phyloP scores from a whole-genome alignment of 2,329 filamentous ascomycete species.

The Nemania sp. region DNA sequence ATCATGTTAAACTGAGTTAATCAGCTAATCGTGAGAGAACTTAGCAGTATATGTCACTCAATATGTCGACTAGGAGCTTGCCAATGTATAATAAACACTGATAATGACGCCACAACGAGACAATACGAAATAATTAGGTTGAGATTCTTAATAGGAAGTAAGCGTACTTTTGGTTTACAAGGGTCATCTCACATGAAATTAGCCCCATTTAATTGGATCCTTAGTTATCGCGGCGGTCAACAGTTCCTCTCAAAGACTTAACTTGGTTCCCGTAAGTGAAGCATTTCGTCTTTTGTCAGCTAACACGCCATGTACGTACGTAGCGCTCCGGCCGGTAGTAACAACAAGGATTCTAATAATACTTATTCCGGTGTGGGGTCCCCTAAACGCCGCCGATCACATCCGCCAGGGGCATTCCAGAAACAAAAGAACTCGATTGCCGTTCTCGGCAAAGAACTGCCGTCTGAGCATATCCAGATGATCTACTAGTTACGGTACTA shows the following conservation, averaged over 20 bases:
- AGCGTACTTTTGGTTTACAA: not conserved
- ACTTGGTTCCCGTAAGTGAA: not conserved
- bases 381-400: not conserved
- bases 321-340: not conserved
- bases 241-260: not conserved
- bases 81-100: not conserved
- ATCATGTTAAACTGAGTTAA: no score
- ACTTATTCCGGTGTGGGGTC: not conserved
- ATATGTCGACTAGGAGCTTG: not conserved
- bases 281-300: no score
- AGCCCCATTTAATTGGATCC: not conserved
- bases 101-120: not conserved
- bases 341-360: not conserved
- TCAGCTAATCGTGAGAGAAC: no score
- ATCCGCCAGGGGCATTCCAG: not conserved
- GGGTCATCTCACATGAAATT: no score
- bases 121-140: not conserved
- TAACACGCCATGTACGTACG: not conserved
- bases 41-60: not conserved
- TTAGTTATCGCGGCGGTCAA: not conserved
- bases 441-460: conserved; percentile 6
- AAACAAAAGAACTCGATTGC: conserved; percentile 15
- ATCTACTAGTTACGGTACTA: no score
- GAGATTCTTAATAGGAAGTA: not conserved
- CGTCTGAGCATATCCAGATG: not conserved